Evolutionary conservation across 495 filamentous ascomycete species (phyloP).

Genomic region (Umbilicaria muhlenbergii): DNA sequence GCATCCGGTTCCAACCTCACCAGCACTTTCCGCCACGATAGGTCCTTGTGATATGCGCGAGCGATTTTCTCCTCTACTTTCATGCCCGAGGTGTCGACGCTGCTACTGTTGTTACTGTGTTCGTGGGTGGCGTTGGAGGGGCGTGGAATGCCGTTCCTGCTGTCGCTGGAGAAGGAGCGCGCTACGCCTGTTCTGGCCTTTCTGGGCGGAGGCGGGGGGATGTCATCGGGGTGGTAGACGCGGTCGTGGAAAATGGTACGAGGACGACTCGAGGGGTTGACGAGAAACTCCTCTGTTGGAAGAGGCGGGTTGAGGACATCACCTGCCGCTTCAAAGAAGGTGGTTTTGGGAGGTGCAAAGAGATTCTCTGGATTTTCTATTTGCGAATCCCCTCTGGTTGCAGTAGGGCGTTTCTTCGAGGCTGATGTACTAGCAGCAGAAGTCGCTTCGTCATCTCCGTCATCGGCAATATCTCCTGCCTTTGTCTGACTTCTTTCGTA

Average conservation of each 20-base stretch:
- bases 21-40: conserved; percentile 92
- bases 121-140: conserved; percentile 9
- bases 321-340: conserved; percentile 84
- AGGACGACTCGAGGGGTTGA: conserved; percentile 67
- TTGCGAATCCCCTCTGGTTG: conserved; percentile 28
- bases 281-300: conserved; percentile 61
- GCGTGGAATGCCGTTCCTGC: conserved; percentile 10
- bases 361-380: conserved; percentile 27
- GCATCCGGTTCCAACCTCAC: conserved; percentile 93
- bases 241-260: conserved; percentile 95
- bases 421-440: conserved; percentile 4
- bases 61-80: conserved; percentile 96
- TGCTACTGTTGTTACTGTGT: conserved; percentile 2
- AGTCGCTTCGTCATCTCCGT: conserved; percentile 18
- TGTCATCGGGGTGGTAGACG: conserved; percentile 84
- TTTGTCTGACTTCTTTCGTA: conserved; percentile 65
- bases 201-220: conserved; percentile 61
- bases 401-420: conserved; percentile 3
- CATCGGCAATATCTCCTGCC: conserved; percentile 24
- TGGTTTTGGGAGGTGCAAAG: conserved; percentile 73
- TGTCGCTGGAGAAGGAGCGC: conserved; percentile 26
- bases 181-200: conserved; percentile 33
- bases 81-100: conserved; percentile 38
- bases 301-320: conserved; percentile 84
- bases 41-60: conserved; percentile 73